Base-by-base conservation (phyloP, 129 eudicot genomes). In the Flaveria trinervia region DNA sequence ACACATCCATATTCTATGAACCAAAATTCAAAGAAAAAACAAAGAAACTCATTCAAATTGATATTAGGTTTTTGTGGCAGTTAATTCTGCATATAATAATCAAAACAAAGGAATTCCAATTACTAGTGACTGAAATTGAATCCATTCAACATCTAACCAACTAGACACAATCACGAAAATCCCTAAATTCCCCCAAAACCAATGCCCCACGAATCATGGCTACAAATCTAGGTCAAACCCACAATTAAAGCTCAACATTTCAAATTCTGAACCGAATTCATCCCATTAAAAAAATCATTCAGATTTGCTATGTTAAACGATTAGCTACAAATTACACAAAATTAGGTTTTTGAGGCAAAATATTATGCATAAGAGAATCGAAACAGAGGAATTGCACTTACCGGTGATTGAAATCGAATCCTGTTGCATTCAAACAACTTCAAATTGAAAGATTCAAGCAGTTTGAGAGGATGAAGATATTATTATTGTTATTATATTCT, bases 321-420 rank as follows among this genome's bases (percentile, higher is more conserved):
- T n/a, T 17, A 26, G 5, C 59, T 18, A 16, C n/a, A 16, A 3
- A 45, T 6, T 16, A 25, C n/a, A 48, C 72, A 28, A 48, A 74
- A 75, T 50, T 76, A 76, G 80, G 80, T 20, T 65, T 76, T 39
- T 13, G 71, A 12, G 9, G 74, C 23, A 20, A 76, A 30, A 11
- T 66, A 76, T 4, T 23, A 1, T 52, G 67, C 46, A 22, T 3
- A 52, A 36, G 15, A 41, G 4, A 7, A 18, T 54, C 67, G 18
- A 73, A 39, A 73, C 39, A 56, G 36, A 72, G 51, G 44, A 41
- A 65, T 65, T 62, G 26, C 9, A 76, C 80, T 67, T 76, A 76
- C 80, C 4, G 67, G 10, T 51, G 66, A 13, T 30, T 66, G 74
- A 67, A 76, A 76, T 36, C 41, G 64, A 66, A 76, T 66, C 66